Percentiles rank a stretch among this genome's conserved stretches.
These are phyloP conservation scores for Fraxinus pennsylvanica DNA, from an alignment of 257 asterid genomes.

Conservation along the genomic window DNA sequence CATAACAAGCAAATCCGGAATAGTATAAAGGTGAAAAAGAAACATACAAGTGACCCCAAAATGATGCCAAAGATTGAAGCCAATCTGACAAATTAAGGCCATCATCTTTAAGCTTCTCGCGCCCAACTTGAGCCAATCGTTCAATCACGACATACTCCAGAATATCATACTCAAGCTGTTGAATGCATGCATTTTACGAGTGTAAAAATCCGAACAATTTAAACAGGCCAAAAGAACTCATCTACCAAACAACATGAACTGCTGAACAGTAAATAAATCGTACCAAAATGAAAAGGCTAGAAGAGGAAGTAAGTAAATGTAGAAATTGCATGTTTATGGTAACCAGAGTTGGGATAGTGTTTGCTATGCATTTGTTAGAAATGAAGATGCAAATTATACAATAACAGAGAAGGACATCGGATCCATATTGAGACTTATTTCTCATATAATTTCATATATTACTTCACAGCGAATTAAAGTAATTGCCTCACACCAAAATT, in stretches of 20 bases:
- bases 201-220: slow-evolving; percentile 10
- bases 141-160: slow-evolving; percentile 97
- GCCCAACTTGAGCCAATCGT: slow-evolving; percentile 97
- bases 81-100: slow-evolving; percentile 98
- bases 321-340: neutral
- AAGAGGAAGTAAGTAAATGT: neutral
- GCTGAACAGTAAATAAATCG: neutral
- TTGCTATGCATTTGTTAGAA: neutral
- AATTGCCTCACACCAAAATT: neutral
- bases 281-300: neutral
- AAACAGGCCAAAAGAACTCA: slow-evolving; percentile 1
- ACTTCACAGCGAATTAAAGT: neutral
- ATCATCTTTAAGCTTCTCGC: slow-evolving; percentile 97
- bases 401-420: neutral
- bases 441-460: neutral
- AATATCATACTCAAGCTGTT: slow-evolving; percentile 96
- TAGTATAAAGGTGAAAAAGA: slow-evolving; percentile 33
- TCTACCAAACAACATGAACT: neutral
- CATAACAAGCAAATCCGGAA: slow-evolving; percentile 30
- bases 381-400: slow-evolving; percentile 17
- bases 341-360: neutral
- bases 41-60: slow-evolving; percentile 99
- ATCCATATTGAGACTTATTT: neutral
- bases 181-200: slow-evolving; percentile 22
- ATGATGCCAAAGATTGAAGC: slow-evolving; percentile 99